These are phyloP conservation scores for Saturnispora dispora DNA, from an alignment of 805 yeast species.

Conservation along the genomic window DNA sequence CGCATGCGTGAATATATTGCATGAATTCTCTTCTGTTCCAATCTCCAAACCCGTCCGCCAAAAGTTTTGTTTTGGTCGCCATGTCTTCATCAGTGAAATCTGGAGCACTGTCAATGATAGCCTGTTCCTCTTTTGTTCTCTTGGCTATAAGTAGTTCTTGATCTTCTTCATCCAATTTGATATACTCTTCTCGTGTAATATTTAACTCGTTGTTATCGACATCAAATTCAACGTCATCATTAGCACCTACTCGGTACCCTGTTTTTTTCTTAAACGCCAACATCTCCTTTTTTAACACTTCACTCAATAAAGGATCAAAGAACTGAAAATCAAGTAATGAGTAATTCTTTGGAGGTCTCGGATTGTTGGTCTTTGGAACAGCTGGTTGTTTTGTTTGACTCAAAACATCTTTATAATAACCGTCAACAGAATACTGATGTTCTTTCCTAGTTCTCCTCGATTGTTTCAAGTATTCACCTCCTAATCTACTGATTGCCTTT, in stretches of 20 bases:
- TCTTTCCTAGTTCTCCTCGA: constrained; percentile 69
- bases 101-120: constrained; percentile 42
- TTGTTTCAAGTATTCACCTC: constrained; percentile 62
- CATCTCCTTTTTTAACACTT: constrained; percentile 54
- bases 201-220: constrained; percentile 28
- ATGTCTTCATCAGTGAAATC: constrained; percentile 60
- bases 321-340: constrained; percentile 69
- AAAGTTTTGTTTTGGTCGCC: constrained; percentile 39
- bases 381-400: constrained; percentile 25
- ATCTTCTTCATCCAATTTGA: constrained; percentile 18
- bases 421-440: constrained; percentile 69
- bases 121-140: constrained; percentile 40
- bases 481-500: constrained; percentile 36
- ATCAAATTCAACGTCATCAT: constrained; percentile 49
- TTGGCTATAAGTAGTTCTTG: constrained; percentile 23
- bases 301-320: constrained; percentile 46
- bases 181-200: constrained; percentile 29
- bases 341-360: constrained; percentile 56
- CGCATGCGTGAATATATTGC: constrained; percentile 59
- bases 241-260: constrained; percentile 44
- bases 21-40: constrained; percentile 76
- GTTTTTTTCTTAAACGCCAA: constrained; percentile 51
- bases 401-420: constrained; percentile 64
- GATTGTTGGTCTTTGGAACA: constrained; percentile 32
- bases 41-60: constrained; percentile 49